These are phyloP conservation scores for Knufia fluminis DNA, from an alignment of 2,329 filamentous ascomycete genomes.

Conservation along the genomic window DNA sequence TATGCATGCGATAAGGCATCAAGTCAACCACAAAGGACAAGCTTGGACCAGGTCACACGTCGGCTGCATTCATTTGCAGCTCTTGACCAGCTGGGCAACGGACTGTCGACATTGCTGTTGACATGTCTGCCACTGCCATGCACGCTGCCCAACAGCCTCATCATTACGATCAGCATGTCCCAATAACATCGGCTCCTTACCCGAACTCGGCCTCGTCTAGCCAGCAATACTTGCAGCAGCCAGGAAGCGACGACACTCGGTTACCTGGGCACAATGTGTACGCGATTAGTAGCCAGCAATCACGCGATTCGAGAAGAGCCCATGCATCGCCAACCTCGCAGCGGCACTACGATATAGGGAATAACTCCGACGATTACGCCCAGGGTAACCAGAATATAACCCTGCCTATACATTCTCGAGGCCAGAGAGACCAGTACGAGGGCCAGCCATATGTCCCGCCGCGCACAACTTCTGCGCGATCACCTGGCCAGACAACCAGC, in stretches of 20 bases:
- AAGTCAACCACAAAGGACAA: constrained; percentile 5
- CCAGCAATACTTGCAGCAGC: constrained; percentile 6
- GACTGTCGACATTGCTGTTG: neutral
- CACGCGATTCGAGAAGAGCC: constrained; percentile 6
- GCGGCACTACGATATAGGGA: constrained; percentile 1
- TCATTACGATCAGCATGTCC: neutral
- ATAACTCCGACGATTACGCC: neutral
- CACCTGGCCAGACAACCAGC: constrained; percentile 28
- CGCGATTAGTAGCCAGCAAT: constrained; percentile 8
- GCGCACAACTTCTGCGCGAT: constrained; percentile 63
- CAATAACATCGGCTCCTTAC: constrained; percentile 5
- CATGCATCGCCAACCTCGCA: neutral
- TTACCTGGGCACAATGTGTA: constrained; percentile 6
- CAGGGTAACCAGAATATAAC: neutral
- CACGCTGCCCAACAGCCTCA: constrained; percentile 11
- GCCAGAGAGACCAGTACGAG: constrained; percentile 43
- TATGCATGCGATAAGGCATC: constrained; percentile 7
- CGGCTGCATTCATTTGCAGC: constrained; percentile 1
- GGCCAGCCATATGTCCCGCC: constrained; percentile 64
- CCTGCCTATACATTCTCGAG: constrained; percentile 22
- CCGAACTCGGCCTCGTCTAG: neutral
- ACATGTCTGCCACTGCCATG: constrained; percentile 11
- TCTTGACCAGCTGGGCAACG: neutral
- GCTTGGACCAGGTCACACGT: constrained; percentile 3
- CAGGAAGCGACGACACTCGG: neutral